Evolutionary conservation across 1,284 basidiomycete species (phyloP).

Genomic region (Papiliotrema flavescens): DNA sequence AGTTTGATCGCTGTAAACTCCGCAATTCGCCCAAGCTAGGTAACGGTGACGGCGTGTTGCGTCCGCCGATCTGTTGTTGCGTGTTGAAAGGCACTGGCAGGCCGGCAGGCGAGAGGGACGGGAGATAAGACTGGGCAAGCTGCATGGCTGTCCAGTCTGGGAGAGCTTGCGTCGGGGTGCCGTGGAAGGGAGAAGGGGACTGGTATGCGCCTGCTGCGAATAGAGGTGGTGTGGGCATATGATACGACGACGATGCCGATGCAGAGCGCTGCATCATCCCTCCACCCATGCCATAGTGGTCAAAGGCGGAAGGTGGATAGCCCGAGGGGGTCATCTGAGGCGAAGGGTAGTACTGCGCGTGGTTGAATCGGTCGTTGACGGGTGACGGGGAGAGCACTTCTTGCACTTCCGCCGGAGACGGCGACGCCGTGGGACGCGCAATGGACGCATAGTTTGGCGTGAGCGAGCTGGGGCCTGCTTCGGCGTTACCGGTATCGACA

Average conservation of each 20-base stretch:
- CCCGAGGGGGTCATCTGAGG: not conserved
- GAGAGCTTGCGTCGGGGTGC: slow-evolving; percentile 16
- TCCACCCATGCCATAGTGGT: not conserved
- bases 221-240: slow-evolving; percentile 27
- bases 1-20: slow-evolving; percentile 46
- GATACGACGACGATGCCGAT: slow-evolving; percentile 34
- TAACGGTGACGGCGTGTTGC: slow-evolving; percentile 43
- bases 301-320: not conserved
- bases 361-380: slow-evolving; percentile 7
- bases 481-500: not conserved
- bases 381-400: slow-evolving; percentile 25
- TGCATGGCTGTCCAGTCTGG: slow-evolving; percentile 42
- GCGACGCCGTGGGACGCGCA: not conserved
- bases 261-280: slow-evolving; percentile 33
- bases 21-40: slow-evolving; percentile 43
- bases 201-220: slow-evolving; percentile 10
- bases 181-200: slow-evolving; percentile 14
- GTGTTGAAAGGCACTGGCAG: slow-evolving; percentile 12
- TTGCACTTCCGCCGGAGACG: slow-evolving; percentile 9
- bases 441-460: not conserved
- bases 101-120: slow-evolving; percentile 33
- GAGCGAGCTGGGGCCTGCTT: not conserved
- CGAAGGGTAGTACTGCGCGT: slow-evolving; percentile 14
- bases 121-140: slow-evolving; percentile 37
- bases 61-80: slow-evolving; percentile 13